phyloP scores from a whole-genome alignment of 768 basidiomycete genomes.

The Auricularia heimuer region DNA sequence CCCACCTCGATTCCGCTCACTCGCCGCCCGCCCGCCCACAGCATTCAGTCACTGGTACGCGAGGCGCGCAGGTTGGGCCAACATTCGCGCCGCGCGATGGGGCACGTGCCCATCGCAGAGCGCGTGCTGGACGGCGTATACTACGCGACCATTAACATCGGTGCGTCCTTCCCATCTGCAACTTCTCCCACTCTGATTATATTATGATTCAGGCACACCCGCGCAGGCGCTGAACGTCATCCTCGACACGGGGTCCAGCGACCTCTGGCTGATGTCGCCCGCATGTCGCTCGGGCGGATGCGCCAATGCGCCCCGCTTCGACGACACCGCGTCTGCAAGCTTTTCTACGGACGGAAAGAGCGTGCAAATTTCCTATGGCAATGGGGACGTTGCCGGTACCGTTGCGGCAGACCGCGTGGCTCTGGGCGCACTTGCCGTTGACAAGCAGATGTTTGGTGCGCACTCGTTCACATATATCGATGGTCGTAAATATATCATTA shows the following conservation, averaged over 20 bases:
- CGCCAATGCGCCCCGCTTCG: background rate
- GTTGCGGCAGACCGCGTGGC: slow-evolving; percentile 10
- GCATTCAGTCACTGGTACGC: no score
- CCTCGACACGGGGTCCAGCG: background rate
- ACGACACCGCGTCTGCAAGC: background rate
- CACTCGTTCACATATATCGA: no score
- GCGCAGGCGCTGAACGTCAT: background rate
- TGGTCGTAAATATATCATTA: no score
- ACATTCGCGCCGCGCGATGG: no score
- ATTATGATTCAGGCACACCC: background rate
- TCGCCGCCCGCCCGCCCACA: no score
- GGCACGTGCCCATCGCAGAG: no score
- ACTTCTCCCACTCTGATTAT: no score
- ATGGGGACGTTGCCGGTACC: slow-evolving; percentile 8
- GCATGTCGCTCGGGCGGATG: background rate
- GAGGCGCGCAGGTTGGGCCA: no score
- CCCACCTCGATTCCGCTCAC: no score
- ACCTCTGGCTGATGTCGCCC: background rate
- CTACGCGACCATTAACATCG: no score
- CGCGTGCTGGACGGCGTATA: no score
- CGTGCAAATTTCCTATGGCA: slow-evolving; percentile 7
- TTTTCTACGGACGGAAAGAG: background rate
- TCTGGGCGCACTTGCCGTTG: slow-evolving; percentile 9
- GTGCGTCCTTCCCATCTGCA: no score
- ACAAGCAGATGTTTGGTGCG: slow-evolving; percentile 9